Percentiles rank a stretch among this genome's conserved stretches.
Conservation (phyloP, 1,284 basidiomycete species). For the Ustilago vetiveriae region DNA sequence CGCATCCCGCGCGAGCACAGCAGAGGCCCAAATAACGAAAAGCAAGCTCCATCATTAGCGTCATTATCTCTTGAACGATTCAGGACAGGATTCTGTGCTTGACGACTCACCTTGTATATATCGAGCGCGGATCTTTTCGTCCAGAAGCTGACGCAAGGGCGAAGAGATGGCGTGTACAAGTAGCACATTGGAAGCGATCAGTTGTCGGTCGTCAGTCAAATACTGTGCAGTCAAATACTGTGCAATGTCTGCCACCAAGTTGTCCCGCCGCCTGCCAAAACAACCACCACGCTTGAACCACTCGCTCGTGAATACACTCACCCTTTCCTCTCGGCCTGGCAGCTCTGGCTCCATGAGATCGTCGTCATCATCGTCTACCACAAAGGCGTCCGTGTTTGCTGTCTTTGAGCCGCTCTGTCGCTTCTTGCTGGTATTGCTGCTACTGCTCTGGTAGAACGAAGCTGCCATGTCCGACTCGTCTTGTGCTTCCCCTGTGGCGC, state of each 20-base stretch:
- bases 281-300: too few relatives aligned
- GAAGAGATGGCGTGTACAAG: too few relatives aligned
- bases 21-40: too few relatives aligned
- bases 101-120: conserved; percentile 50
- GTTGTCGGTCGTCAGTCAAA: neutral
- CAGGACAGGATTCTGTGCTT: neutral
- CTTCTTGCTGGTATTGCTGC: conserved; percentile 13
- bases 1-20: too few relatives aligned
- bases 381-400: neutral
- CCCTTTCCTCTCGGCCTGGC: conserved; percentile 26
- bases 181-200: neutral
- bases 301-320: neutral
- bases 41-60: too few relatives aligned
- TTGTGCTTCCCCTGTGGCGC: conserved; percentile 3
- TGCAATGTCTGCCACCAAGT: too few relatives aligned
- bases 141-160: conserved; percentile 27
- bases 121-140: conserved; percentile 52
- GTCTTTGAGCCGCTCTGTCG: conserved; percentile 10
- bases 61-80: too few relatives aligned
- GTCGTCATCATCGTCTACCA: conserved; percentile 22
- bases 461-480: conserved; percentile 29
- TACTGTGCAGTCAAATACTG: too few relatives aligned
- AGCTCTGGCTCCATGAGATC: conserved; percentile 26
- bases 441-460: conserved; percentile 23
- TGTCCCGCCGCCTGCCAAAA: too few relatives aligned